A percentile compares a stretch with the other conserved stretches of the same genome.
These are phyloP conservation scores for Linderniella brevidens DNA, from an alignment of 257 asterid species.

Conservation along the genomic window DNA sequence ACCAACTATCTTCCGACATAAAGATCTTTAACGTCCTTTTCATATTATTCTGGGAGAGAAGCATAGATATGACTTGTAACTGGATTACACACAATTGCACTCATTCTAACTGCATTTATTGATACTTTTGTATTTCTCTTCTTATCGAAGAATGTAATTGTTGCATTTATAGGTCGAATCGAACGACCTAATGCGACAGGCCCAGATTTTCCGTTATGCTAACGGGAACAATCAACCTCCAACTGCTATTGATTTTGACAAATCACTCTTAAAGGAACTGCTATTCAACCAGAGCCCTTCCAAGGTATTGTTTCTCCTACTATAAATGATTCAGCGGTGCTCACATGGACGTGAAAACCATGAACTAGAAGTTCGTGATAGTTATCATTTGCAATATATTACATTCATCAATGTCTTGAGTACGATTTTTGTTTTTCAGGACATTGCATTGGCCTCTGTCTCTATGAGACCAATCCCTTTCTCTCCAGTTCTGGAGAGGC, in stretches of 20 bases:
- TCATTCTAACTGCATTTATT: no score
- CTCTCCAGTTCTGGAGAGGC: slow-evolving; percentile 73
- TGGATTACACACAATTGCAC: no score
- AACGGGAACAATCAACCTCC: slow-evolving; percentile 73
- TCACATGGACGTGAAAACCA: no score
- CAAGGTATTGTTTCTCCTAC: slow-evolving; percentile 33
- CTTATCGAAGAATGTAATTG: not conserved
- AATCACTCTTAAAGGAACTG: slow-evolving; percentile 60
- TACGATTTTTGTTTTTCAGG: slow-evolving; percentile 35
- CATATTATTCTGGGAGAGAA: no score
- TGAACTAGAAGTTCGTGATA: no score
- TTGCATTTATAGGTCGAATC: slow-evolving; percentile 42
- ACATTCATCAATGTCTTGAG: no score
- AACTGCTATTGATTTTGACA: slow-evolving; percentile 79
- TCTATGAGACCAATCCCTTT: slow-evolving; percentile 94
- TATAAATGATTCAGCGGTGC: no score
- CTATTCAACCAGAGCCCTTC: slow-evolving; percentile 86
- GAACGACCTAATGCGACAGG: slow-evolving; percentile 69
- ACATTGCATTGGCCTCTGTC: slow-evolving; percentile 88
- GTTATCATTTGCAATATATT: no score
- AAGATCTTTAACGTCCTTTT: no score
- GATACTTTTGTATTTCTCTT: no score
- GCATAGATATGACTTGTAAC: no score
- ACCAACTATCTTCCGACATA: no score
- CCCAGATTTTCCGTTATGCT: slow-evolving; percentile 72